Conservation (phyloP, 768 basidiomycete species). For the Ramaria sp. region DNA sequence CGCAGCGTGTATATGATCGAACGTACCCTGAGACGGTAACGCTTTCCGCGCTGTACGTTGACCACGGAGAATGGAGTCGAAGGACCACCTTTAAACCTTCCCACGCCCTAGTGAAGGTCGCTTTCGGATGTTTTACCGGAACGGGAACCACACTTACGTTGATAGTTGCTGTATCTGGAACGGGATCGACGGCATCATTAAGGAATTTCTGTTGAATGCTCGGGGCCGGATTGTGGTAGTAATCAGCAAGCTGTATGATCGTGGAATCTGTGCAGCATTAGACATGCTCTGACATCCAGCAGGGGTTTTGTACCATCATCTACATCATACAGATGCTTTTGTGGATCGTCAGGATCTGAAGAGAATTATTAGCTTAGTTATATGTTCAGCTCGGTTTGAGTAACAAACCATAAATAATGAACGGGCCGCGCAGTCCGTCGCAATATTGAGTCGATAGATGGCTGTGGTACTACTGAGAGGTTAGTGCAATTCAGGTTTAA, state of each 20-base stretch:
- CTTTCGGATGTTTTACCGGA: neutral
- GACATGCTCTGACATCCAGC: neutral
- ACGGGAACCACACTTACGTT: constrained; percentile 14
- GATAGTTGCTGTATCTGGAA: constrained; percentile 24
- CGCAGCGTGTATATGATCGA: too few species aligned
- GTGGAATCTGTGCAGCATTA: neutral
- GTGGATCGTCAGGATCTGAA: constrained; percentile 32
- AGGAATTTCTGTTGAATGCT: neutral
- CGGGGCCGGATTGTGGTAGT: constrained; percentile 25
- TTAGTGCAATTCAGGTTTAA: neutral
- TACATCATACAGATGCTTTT: constrained; percentile 24
- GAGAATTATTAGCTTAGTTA: neutral
- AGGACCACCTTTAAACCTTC: constrained; percentile 27
- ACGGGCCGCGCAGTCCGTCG: constrained; percentile 38
- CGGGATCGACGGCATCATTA: constrained; percentile 8
- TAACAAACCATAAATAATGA: constrained; percentile 24
- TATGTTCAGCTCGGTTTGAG: neutral
- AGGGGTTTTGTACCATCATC: constrained; percentile 22
- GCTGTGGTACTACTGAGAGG: constrained; percentile 26
- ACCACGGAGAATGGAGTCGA: constrained; percentile 24
- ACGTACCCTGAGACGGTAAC: constrained; percentile 5
- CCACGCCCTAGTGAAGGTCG: constrained; percentile 22
- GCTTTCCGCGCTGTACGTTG: constrained; percentile 21
- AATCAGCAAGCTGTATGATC: constrained; percentile 34
- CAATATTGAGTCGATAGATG: constrained; percentile 43